Evolutionary conservation across 2,329 filamentous ascomycete genomes (phyloP).

Genomic region (Pseudodiploospora longispora): DNA sequence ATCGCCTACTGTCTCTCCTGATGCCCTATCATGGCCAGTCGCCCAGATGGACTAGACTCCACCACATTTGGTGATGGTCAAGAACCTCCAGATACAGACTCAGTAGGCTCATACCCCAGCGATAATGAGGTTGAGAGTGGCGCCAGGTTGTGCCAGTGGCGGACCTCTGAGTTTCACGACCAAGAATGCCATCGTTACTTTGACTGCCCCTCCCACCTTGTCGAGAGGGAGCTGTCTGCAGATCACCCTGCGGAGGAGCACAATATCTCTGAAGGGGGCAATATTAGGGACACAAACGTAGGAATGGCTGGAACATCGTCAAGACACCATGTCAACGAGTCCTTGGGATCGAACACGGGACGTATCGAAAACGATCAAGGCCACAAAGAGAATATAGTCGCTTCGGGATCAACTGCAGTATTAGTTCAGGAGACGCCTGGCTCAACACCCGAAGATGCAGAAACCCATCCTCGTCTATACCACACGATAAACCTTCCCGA

Average conservation of each 20-base stretch:
- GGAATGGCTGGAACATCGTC: too few species aligned
- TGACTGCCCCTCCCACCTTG: constrained; percentile 40
- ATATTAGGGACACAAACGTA: neutral
- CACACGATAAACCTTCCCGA: too few species aligned
- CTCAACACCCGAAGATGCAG: too few species aligned
- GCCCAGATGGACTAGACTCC: constrained; percentile 17
- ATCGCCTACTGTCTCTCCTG: constrained; percentile 1
- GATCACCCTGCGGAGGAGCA: constrained; percentile 5
- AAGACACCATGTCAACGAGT: too few species aligned
- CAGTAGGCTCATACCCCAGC: constrained; percentile 31
- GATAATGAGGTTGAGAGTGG: constrained; percentile 20
- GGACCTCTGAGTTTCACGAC: constrained; percentile 29
- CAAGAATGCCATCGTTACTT: constrained; percentile 39
- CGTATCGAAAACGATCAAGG: too few species aligned
- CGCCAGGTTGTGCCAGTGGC: constrained; percentile 27
- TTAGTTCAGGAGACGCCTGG: too few species aligned
- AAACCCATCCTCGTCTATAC: too few species aligned
- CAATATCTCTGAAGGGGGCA: too few species aligned
- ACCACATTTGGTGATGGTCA: constrained; percentile 6
- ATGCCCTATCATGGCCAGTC: constrained; percentile 26
- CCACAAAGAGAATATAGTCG: too few species aligned
- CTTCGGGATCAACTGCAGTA: too few species aligned
- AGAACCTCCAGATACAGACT: constrained; percentile 15
- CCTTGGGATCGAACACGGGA: too few species aligned
- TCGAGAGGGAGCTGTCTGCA: constrained; percentile 29